phyloP scores from a whole-genome alignment of 2,329 filamentous ascomycete genomes.

The Diaporthe eres region DNA sequence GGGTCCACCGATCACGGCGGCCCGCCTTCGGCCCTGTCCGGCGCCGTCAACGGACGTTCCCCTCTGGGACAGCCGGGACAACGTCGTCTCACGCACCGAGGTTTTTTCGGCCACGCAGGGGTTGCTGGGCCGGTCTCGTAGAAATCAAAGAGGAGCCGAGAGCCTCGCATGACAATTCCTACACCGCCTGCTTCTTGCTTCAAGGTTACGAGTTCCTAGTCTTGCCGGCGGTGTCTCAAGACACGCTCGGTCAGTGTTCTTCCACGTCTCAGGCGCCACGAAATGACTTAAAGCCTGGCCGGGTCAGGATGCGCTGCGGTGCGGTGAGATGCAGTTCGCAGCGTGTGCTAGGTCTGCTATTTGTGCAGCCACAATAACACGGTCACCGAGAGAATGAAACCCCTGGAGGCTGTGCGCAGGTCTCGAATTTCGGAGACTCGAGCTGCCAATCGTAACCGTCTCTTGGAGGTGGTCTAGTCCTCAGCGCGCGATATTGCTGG shows the following conservation, averaged over 20 bases:
- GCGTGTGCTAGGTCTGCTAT: neutral
- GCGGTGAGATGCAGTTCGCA: neutral
- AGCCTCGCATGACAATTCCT: too few species aligned
- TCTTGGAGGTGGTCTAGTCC: neutral
- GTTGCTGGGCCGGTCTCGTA: neutral
- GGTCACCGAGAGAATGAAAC: constrained; percentile 1
- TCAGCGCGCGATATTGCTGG: neutral
- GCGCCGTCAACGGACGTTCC: constrained; percentile 2
- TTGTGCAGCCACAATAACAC: neutral
- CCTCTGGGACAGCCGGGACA: neutral
- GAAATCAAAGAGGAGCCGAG: neutral
- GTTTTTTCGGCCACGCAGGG: neutral
- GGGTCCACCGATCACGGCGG: constrained; percentile 31
- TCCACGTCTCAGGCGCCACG: neutral
- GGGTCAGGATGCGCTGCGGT: neutral
- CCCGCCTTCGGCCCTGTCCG: constrained; percentile 26
- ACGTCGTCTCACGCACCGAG: neutral
- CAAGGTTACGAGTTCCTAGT: neutral
- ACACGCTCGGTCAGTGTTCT: neutral
- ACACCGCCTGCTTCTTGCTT: neutral
- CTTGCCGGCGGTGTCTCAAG: neutral
- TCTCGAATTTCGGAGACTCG: constrained; percentile 8
- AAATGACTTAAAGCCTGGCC: neutral
- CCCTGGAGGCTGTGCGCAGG: constrained; percentile 21
- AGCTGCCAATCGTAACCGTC: constrained; percentile 17